A percentile compares a stretch with the other conserved stretches of the same genome.
Conservation (phyloP, 2,329 filamentous ascomycete species). For the Colletotrichum filicis region DNA sequence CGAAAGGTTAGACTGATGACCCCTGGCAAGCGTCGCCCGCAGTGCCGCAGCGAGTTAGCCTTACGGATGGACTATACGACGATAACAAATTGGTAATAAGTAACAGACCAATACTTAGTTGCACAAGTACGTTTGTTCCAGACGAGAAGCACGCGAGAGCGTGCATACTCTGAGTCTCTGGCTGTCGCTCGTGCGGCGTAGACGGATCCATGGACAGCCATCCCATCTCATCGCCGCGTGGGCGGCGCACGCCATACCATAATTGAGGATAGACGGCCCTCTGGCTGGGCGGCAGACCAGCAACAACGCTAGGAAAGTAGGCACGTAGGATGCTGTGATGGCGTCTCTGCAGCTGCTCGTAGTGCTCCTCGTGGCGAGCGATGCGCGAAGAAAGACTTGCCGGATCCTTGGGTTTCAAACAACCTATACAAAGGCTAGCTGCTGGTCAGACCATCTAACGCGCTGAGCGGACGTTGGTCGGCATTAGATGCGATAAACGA, state of each 20-base stretch:
- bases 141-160: constrained; percentile 11
- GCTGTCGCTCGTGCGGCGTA: constrained; percentile 15
- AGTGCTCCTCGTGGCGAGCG: neutral
- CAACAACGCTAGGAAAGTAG: constrained; percentile 19
- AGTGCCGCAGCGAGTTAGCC: constrained; percentile 33
- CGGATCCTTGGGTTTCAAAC: neutral
- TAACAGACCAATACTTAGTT: neutral
- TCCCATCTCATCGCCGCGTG: constrained; percentile 6
- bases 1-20: constrained; percentile 18
- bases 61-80: constrained; percentile 19
- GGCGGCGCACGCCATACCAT: constrained; percentile 2
- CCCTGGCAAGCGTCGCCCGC: constrained; percentile 26
- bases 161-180: neutral
- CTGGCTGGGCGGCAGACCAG: constrained; percentile 16
- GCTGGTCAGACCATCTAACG: neutral
- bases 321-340: neutral
- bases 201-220: constrained; percentile 20
- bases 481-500: constrained; percentile 5
- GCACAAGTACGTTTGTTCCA: neutral
- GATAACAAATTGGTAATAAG: constrained; percentile 28
- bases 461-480: neutral
- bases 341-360: constrained; percentile 24
- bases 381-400: neutral
- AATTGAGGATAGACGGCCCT: constrained; percentile 16
- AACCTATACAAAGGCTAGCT: neutral